Evolutionary conservation across 169 alveolate species (phyloP).

Genomic region (Eimeria mitis): DNA sequence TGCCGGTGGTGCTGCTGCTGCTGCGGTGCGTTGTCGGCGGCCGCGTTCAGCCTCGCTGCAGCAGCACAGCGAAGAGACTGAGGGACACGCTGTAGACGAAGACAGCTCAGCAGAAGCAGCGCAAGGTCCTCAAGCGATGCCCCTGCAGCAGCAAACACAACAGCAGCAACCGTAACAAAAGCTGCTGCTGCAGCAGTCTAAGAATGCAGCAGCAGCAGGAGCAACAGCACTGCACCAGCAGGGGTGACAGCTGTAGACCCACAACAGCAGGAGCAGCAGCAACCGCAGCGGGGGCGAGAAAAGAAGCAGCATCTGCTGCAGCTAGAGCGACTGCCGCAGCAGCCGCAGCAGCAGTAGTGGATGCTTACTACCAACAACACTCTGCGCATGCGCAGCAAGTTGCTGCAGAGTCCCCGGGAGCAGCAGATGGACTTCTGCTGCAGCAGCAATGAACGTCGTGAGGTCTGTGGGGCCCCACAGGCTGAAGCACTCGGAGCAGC

Average conservation of each 20-base stretch:
- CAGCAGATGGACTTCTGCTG: constrained; percentile 1
- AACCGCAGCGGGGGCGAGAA: not conserved
- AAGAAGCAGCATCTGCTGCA: not conserved
- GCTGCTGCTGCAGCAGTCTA: not conserved
- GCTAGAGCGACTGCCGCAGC: not conserved
- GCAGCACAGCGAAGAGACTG: constrained; percentile 51
- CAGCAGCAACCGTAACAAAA: not conserved
- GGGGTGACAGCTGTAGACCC: too few relatives aligned
- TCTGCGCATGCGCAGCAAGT: constrained; percentile 42
- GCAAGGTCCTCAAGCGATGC: constrained; percentile 32
- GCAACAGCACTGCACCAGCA: too few relatives aligned
- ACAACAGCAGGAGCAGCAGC: not conserved
- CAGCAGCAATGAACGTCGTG: constrained; percentile 17
- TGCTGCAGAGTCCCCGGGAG: constrained; percentile 43
- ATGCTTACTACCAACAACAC: constrained; percentile 9
- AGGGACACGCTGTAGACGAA: constrained; percentile 52
- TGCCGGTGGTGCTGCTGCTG: constrained; percentile 37
- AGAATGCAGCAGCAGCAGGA: not conserved
- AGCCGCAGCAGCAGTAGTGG: constrained; percentile 45
- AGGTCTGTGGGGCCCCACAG: constrained; percentile 30
- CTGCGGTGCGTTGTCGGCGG: constrained; percentile 5
- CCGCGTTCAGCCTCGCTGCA: constrained; percentile 23
- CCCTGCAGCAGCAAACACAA: constrained; percentile 57
- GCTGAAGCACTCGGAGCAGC: constrained; percentile 24
- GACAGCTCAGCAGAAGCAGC: constrained; percentile 30